Conservation (phyloP, 2,329 filamentous ascomycete species). For the Thermothelomyces thermophilus region DNA sequence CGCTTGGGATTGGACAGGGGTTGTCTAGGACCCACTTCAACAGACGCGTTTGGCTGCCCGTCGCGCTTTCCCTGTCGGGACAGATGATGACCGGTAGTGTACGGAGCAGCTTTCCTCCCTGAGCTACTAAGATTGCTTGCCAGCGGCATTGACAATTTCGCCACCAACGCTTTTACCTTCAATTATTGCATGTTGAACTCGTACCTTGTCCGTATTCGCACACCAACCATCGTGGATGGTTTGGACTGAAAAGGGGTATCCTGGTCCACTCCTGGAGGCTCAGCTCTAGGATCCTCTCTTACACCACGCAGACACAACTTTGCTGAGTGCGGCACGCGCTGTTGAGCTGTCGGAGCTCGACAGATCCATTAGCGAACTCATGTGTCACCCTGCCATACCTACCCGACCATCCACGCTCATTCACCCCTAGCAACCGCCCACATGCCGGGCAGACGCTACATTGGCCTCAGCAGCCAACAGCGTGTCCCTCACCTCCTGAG, state of each 20-base stretch:
- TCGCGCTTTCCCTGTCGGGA: background rate
- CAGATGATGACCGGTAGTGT: no score
- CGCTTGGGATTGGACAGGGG: background rate
- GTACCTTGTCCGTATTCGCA: background rate
- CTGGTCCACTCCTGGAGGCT: background rate
- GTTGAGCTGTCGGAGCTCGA: no score
- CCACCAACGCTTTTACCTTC: no score
- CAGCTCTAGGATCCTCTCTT: background rate
- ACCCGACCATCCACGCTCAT: no score
- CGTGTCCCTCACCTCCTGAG: conserved; percentile 7
- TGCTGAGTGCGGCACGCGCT: no score
- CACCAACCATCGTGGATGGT: no score
- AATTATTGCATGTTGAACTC: background rate
- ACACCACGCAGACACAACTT: background rate
- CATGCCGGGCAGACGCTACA: conserved; percentile 2
- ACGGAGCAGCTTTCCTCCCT: no score
- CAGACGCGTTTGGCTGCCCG: background rate
- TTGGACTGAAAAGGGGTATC: no score
- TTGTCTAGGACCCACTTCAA: background rate
- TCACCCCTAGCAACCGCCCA: background rate
- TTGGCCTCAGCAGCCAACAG: conserved; percentile 12
- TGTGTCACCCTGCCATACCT: no score
- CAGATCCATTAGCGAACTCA: no score
- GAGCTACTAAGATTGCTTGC: no score
- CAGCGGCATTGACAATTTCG: no score